Evolutionary conservation across 2,329 filamentous ascomycete genomes (phyloP).

Genomic region (Ceratocystis diversiconidia): DNA sequence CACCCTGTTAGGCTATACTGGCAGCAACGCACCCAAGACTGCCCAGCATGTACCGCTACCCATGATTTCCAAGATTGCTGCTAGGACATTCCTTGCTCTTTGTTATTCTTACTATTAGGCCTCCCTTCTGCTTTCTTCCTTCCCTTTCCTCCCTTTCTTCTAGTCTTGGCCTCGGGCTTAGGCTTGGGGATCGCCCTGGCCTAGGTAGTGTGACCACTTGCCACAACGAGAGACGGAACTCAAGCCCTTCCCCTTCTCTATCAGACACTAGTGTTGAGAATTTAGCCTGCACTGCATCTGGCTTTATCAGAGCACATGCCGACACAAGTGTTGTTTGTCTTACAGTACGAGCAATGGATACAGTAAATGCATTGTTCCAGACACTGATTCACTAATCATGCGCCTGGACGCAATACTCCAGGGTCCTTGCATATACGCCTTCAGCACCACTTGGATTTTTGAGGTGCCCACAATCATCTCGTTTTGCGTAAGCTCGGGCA

Average conservation of each 20-base stretch:
- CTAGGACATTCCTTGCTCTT: not conserved
- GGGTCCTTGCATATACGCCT: not conserved
- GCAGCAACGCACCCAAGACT: not conserved
- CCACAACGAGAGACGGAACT: not conserved
- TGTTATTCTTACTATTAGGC: not conserved
- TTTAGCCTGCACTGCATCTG: no score
- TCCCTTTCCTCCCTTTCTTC: not conserved
- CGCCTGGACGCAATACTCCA: not conserved
- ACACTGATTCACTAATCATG: not conserved
- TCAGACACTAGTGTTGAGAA: not conserved
- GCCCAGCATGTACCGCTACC: not conserved
- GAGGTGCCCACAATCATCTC: no score
- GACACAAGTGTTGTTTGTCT: no score
- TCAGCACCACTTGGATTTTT: no score
- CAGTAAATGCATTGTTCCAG: no score
- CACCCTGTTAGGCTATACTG: not conserved
- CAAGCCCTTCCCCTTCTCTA: not conserved
- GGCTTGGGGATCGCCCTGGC: no score
- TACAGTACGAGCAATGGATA: no score
- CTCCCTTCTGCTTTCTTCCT: not conserved
- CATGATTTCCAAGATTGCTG: not conserved
- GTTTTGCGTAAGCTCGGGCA: not conserved
- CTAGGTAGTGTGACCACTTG: not conserved
- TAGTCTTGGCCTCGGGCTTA: not conserved
- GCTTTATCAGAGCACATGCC: no score